Conservation (phyloP, 139 green algal species). For the Chlamydomonas asymmetrica region DNA sequence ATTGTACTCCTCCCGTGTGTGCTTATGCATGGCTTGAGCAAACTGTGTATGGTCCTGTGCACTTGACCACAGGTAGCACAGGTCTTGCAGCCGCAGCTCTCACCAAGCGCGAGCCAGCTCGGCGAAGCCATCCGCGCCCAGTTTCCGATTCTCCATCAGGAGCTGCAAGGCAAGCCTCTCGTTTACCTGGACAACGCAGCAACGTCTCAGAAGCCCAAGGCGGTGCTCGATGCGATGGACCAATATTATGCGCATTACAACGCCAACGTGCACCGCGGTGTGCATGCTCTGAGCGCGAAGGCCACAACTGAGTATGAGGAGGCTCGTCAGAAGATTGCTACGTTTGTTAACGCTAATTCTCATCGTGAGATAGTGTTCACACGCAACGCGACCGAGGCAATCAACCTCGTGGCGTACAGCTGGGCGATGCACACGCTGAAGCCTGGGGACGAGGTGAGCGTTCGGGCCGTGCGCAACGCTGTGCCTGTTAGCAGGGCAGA, state of each 20-base stretch:
- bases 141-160: constrained; percentile 87
- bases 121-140: constrained; percentile 57
- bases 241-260: constrained; percentile 92
- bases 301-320: constrained; percentile 93
- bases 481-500: too few species aligned
- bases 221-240: constrained; percentile 71
- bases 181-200: constrained; percentile 98
- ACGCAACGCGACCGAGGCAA: constrained; percentile 92
- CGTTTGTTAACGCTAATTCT: constrained; percentile 81
- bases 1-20: too few species aligned
- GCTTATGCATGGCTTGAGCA: too few species aligned
- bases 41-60: too few species aligned
- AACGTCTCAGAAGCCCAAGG: constrained; percentile 91
- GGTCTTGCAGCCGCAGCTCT: too few species aligned
- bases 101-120: constrained; percentile 13
- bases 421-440: constrained; percentile 88
- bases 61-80: too few species aligned
- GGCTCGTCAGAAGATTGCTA: constrained; percentile 84
- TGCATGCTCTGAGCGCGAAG: constrained; percentile 76
- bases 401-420: constrained; percentile 97
- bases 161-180: constrained; percentile 80
- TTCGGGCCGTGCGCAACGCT: too few species aligned
- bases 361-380: constrained; percentile 94
- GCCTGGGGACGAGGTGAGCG: constrained; percentile 92
- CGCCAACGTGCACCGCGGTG: constrained; percentile 96